These are phyloP conservation scores for Amylocarpus encephaloides DNA, from an alignment of 2,329 filamentous ascomycete genomes.

Conservation along the genomic window DNA sequence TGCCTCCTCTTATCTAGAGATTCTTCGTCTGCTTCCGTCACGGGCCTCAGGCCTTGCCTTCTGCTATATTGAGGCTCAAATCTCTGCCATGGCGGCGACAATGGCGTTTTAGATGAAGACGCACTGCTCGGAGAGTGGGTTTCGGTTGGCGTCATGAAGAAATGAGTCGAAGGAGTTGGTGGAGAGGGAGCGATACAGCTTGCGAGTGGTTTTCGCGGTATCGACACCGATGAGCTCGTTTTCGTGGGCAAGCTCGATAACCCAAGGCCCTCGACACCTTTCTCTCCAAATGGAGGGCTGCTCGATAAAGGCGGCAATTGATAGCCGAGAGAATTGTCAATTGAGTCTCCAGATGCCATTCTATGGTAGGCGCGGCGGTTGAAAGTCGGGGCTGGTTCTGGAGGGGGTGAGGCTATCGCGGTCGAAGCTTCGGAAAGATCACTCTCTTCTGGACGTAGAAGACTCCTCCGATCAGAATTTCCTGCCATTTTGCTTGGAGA, in stretches of 20 bases:
- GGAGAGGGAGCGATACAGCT: slow-evolving; percentile 1
- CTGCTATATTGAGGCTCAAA: not conserved
- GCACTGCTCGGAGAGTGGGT: not conserved
- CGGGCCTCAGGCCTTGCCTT: not conserved
- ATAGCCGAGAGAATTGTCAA: not conserved
- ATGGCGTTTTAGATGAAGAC: slow-evolving; percentile 1
- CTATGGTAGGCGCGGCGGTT: slow-evolving; percentile 3
- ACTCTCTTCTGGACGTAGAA: slow-evolving; percentile 1
- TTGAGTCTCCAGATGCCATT: not conserved
- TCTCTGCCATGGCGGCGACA: slow-evolving; percentile 6
- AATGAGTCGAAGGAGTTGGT: slow-evolving; percentile 4
- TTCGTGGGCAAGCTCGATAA: not conserved
- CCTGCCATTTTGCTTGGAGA: not conserved
- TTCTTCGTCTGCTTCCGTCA: slow-evolving; percentile 2
- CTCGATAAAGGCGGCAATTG: not conserved
- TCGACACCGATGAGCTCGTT: slow-evolving; percentile 5
- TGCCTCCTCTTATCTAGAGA: not conserved
- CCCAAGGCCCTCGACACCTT: not conserved
- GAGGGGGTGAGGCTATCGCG: slow-evolving; percentile 1
- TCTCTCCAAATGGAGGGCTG: not conserved
- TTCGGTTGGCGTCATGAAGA: not conserved
- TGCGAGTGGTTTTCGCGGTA: slow-evolving; percentile 4
- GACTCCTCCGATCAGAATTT: not conserved
- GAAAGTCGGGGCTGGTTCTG: not conserved
- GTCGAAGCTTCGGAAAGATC: slow-evolving; percentile 1